Conservation (phyloP, 768 basidiomycete genomes). For the Russula lepida region DNA sequence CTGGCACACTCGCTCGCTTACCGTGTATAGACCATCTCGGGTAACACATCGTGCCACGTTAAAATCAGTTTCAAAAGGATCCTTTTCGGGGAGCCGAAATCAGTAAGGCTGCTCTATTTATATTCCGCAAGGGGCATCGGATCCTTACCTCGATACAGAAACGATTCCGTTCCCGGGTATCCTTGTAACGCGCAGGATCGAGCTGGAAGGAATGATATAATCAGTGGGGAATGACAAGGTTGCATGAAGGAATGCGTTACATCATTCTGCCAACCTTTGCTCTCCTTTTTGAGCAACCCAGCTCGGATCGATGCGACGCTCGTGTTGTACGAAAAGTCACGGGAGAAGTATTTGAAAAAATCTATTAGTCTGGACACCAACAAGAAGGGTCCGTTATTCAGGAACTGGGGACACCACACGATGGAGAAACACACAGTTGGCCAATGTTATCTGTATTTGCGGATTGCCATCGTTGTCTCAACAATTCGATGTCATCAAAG, state of each 20-base stretch:
- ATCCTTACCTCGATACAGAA: constrained; percentile 83
- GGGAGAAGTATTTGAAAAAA: constrained; percentile 94
- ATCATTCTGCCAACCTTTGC: constrained; percentile 92
- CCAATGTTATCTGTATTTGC: constrained; percentile 88
- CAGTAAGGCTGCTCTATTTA: neutral
- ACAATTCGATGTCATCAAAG: constrained; percentile 92
- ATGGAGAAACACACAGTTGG: constrained; percentile 57
- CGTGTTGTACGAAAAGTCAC: constrained; percentile 87
- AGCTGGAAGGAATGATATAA: constrained; percentile 8
- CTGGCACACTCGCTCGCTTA: constrained; percentile 31
- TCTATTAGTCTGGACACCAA: constrained; percentile 73
- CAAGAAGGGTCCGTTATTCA: constrained; percentile 1
- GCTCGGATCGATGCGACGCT: constrained; percentile 87
- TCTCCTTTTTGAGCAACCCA: constrained; percentile 82
- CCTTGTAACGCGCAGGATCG: constrained; percentile 41
- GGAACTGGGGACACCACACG: neutral
- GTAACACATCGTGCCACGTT: constrained; percentile 97
- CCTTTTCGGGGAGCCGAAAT: constrained; percentile 38
- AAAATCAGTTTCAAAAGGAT: constrained; percentile 94
- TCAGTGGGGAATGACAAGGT: neutral
- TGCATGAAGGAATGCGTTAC: neutral
- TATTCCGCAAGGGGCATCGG: too few species aligned
- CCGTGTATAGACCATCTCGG: constrained; percentile 90
- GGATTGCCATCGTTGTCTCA: constrained; percentile 91
- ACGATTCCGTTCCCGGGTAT: constrained; percentile 82